Evolutionary conservation across 2,329 filamentous ascomycete genomes (phyloP).

Genomic region (Colletotrichum kahawae): DNA sequence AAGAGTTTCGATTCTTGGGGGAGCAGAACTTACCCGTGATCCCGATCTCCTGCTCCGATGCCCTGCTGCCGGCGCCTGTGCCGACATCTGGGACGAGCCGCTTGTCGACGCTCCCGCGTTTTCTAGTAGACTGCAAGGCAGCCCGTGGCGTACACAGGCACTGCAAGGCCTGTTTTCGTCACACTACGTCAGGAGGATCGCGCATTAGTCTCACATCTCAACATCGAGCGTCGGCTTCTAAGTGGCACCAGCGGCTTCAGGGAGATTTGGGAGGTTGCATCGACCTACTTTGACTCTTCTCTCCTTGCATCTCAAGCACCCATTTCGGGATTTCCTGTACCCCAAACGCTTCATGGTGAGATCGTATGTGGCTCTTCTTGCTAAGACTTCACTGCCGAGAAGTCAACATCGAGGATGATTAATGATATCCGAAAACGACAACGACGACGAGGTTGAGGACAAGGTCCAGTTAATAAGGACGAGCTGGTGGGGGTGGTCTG

Average conservation of each 20-base stretch:
- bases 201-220: neutral
- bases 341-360: conserved; percentile 32
- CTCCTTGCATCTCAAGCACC: conserved; percentile 39
- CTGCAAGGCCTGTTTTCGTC: conserved; percentile 42
- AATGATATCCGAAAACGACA: conserved; percentile 10
- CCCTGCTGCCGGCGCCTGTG: neutral
- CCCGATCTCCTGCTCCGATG: neutral
- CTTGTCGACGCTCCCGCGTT: neutral
- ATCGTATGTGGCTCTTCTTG: neutral
- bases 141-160: conserved; percentile 39
- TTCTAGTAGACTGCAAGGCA: conserved; percentile 34
- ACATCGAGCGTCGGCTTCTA: neutral
- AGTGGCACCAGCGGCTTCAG: neutral
- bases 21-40: neutral
- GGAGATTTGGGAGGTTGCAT: neutral
- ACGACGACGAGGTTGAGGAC: conserved; percentile 6
- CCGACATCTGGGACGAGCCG: neutral
- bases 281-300: conserved; percentile 38
- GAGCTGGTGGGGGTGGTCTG: conserved; percentile 9
- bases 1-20: neutral
- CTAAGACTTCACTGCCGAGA: neutral
- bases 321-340: conserved; percentile 39
- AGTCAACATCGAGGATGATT: neutral
- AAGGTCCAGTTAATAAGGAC: conserved; percentile 12
- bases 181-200: conserved; percentile 31